Conservation (phyloP, 805 yeast genomes). For the Zygoascus flipseniorum region DNA sequence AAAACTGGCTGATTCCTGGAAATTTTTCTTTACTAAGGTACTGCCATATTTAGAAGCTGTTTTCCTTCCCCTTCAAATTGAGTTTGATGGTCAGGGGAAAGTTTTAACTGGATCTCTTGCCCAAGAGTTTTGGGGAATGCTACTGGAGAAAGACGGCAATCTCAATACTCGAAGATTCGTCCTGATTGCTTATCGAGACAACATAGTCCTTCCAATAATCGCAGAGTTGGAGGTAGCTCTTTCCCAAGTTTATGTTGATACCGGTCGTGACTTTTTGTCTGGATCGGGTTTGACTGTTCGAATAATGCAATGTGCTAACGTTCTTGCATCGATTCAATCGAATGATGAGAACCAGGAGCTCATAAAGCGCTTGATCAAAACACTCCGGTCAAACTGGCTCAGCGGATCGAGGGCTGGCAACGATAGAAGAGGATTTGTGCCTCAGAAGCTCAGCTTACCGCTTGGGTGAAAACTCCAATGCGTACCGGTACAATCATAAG, state of each 20-base stretch:
- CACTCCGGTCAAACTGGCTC: slow-evolving; percentile 22
- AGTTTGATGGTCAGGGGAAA: slow-evolving; percentile 38
- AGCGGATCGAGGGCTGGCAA: slow-evolving; percentile 22
- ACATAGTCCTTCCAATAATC: slow-evolving; percentile 26
- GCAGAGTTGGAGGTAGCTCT: slow-evolving; percentile 18
- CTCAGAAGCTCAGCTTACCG: not conserved
- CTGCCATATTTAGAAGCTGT: slow-evolving; percentile 53
- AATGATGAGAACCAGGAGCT: slow-evolving; percentile 47
- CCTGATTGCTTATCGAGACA: slow-evolving; percentile 30
- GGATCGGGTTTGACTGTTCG: slow-evolving; percentile 24
- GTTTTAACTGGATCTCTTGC: slow-evolving; percentile 31
- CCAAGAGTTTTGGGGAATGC: slow-evolving; percentile 28
- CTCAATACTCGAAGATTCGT: slow-evolving; percentile 24
- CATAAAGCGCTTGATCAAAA: slow-evolving; percentile 43
- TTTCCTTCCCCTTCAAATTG: slow-evolving; percentile 50
- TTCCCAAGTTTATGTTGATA: slow-evolving; percentile 4
- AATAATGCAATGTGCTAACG: slow-evolving; percentile 55
- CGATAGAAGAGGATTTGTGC: slow-evolving; percentile 24
- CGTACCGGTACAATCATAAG: not conserved
- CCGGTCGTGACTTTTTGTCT: slow-evolving; percentile 8
- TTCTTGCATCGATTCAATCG: slow-evolving; percentile 44
- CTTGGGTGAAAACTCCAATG: not conserved
- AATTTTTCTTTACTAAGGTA: slow-evolving; percentile 44
- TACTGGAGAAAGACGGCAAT: slow-evolving; percentile 15
- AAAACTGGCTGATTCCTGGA: slow-evolving; percentile 42